Evolutionary conservation across 2,329 filamentous ascomycete genomes (phyloP), one percentile per base, ranked within the genome.

Genomic region (Fusarium sp.): DNA sequence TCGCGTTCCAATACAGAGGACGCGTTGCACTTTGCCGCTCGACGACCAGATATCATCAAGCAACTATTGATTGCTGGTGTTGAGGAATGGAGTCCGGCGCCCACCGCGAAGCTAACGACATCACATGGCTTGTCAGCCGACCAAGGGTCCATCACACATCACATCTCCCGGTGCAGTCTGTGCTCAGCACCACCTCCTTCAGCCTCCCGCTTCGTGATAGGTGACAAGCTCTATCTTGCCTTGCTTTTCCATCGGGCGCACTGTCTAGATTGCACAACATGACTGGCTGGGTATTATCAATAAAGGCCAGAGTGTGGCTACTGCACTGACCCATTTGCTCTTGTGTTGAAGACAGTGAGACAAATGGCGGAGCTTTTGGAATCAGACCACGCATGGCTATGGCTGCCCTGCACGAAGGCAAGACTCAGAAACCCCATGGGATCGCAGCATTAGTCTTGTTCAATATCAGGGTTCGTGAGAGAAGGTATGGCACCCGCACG

Each of bases 41-140:
- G 31, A 31, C 42, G 47, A 29, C 26, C 41, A 55, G 29, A 58
- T 47, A 11, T 47, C 34, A 10, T 53, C 46, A 43, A 45, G 36
- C 48, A 52, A 44, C 13, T 13, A 40, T 35, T 45, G 15, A 44
- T 35, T 43, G 40, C 36, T 43, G 35, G 45, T 46, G 35, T 15
- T 36, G 52, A 58, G 58, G 42, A 69, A 68, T 59, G 56, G 46
- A 52, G 39, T 32, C 46, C 34, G 32, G 43, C 49, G 47, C 32
- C 36, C 54, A 38, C 45, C 39, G 54, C 29, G 39, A 43, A 48
- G 46, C 43, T 53, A 61, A 45, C 59, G 42, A 53, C 51, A 67
- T 70, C 68, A 69, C 66, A 70, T 70, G 68, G 68, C 61, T 61
- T 55, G 61, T 70, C 68, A 70, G 68, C 66, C 64, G 68, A 70